phyloP scores from a whole-genome alignment of 2,329 filamentous ascomycete species.

The Westerdykella ornata region DNA sequence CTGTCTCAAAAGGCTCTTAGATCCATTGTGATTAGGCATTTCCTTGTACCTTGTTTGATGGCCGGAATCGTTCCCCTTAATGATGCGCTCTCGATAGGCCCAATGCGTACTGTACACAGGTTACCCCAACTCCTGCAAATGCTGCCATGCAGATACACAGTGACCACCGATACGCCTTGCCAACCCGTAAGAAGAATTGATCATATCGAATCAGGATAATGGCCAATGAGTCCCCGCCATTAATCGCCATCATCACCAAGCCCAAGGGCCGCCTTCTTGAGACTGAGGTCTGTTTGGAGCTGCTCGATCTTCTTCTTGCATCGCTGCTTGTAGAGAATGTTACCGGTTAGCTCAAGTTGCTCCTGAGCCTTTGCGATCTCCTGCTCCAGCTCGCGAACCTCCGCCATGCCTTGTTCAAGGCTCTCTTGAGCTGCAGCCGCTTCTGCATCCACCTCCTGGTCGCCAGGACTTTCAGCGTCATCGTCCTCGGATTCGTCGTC shows the following conservation, averaged over 20 bases:
- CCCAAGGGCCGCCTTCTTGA: slow-evolving; percentile 43
- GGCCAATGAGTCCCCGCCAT: slow-evolving; percentile 5
- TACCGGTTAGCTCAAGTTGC: slow-evolving; percentile 41
- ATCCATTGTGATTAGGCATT: too few species aligned
- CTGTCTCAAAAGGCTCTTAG: too few species aligned
- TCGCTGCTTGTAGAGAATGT: slow-evolving; percentile 46
- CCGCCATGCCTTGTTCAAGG: slow-evolving; percentile 44
- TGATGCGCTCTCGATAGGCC: too few species aligned
- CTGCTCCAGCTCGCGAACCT: slow-evolving; percentile 51
- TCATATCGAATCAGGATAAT: too few species aligned
- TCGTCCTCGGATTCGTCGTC: slow-evolving; percentile 43
- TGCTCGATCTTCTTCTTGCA: slow-evolving; percentile 45
- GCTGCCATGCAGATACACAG: too few species aligned
- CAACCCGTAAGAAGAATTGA: too few species aligned
- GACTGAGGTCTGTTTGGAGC: slow-evolving; percentile 43
- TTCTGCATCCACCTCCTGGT: slow-evolving; percentile 46
- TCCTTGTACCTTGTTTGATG: too few species aligned
- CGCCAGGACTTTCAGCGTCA: slow-evolving; percentile 20
- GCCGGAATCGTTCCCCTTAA: too few species aligned
- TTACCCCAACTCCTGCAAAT: too few species aligned
- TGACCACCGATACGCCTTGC: too few species aligned
- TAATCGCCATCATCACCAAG: slow-evolving; percentile 17
- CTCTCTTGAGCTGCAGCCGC: slow-evolving; percentile 45
- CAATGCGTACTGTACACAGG: too few species aligned
- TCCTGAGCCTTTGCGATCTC: slow-evolving; percentile 42